A percentile compares a stretch with the other conserved stretches of the same genome.
These are phyloP conservation scores for Termitomyces sp. DNA, from an alignment of 768 basidiomycete species.

Conservation along the genomic window DNA sequence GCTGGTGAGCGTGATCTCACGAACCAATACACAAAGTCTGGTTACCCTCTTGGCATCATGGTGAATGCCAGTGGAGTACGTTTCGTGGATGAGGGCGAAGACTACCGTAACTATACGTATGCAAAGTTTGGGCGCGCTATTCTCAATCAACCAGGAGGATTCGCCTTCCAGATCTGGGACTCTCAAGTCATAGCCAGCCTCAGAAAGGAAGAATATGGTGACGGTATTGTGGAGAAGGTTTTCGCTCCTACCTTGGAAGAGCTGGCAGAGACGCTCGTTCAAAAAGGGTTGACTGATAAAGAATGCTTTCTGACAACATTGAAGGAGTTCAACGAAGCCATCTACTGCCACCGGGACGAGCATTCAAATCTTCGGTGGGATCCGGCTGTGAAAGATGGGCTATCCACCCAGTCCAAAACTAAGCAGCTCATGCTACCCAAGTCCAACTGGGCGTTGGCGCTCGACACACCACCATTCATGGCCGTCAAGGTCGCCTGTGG, in stretches of 20 bases:
- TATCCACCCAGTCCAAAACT: conserved; percentile 45
- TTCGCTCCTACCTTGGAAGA: conserved; percentile 42
- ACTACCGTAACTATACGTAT: conserved; percentile 73
- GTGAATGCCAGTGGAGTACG: conserved; percentile 52
- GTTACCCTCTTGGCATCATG: conserved; percentile 72
- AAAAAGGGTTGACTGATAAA: conserved; percentile 43
- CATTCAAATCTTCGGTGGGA: conserved; percentile 44
- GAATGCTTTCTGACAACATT: conserved; percentile 43
- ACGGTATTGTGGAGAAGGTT: conserved; percentile 56
- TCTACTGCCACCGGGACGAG: conserved; percentile 31
- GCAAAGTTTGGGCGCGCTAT: conserved; percentile 65
- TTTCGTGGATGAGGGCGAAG: conserved; percentile 71
- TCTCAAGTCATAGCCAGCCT: conserved; percentile 37
- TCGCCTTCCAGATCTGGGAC: conserved; percentile 68
- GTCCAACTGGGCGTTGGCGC: conserved; percentile 64
- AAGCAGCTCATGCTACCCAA: conserved; percentile 44
- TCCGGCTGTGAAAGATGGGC: conserved; percentile 60
- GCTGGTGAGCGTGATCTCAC: conserved; percentile 54
- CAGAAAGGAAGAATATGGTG: conserved; percentile 64
- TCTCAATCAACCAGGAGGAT: conserved; percentile 52
- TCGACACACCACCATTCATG: conserved; percentile 52
- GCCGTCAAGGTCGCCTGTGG: conserved; percentile 70
- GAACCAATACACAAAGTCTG: conserved; percentile 73
- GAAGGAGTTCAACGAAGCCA: conserved; percentile 47
- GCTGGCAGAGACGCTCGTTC: conserved; percentile 43